Evolutionary conservation across 192 early-diverging fungal species (phyloP).

Genomic region (Coemansia erecta): DNA sequence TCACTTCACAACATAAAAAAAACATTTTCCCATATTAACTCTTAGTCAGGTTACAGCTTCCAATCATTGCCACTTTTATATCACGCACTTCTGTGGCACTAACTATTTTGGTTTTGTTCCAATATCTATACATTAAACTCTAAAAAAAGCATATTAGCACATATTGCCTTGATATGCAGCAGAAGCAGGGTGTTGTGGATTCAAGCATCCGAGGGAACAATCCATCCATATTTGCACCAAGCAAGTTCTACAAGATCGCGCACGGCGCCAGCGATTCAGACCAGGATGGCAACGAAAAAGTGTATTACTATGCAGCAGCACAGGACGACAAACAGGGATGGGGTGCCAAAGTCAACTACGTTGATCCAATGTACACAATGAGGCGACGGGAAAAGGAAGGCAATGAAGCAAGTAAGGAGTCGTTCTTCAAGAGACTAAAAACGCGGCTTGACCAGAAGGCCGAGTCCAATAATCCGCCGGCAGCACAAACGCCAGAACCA

Average conservation of each 20-base stretch:
- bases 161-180: background rate
- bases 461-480: background rate
- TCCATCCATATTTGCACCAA: background rate
- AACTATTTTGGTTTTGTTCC: too few species aligned
- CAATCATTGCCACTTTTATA: too few species aligned
- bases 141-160: background rate
- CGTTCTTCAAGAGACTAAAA: conserved; percentile 42
- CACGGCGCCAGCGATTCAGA: conserved; percentile 13
- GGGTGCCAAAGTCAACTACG: conserved; percentile 5
- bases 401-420: conserved; percentile 19
- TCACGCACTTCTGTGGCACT: too few species aligned
- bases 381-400: conserved; percentile 26
- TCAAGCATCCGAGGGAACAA: background rate
- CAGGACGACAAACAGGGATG: conserved; percentile 41
- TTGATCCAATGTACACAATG: conserved; percentile 51
- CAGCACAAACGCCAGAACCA: too few species aligned
- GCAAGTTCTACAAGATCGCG: conserved; percentile 28
- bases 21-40: background rate
- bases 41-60: too few species aligned
- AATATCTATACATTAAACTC: background rate
- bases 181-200: background rate
- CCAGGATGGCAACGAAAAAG: background rate
- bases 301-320: conserved; percentile 24
- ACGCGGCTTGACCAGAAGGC: conserved; percentile 6
- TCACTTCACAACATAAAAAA: background rate